These are phyloP conservation scores for Monosporozyma yasuniensis DNA, from an alignment of 805 yeast species.

Conservation along the genomic window DNA sequence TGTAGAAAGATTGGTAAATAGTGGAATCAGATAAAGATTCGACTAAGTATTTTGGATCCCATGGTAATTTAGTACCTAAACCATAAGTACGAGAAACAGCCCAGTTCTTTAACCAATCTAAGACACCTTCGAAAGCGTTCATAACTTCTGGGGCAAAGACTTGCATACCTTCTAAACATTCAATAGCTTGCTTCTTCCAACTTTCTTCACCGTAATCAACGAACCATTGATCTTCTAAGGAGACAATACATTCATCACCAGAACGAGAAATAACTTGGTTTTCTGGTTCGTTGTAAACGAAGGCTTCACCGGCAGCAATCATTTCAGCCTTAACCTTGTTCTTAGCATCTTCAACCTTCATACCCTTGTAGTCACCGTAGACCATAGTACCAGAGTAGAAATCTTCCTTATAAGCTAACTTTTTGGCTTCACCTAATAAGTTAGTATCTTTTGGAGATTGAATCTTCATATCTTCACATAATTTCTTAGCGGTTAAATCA, in stretches of 20 bases:
- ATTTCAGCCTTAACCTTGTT: conserved; percentile 76
- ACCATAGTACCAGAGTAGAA: conserved; percentile 81
- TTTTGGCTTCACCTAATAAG: conserved; percentile 86
- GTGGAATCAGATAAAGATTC: conserved; percentile 96
- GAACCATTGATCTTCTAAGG: conserved; percentile 98
- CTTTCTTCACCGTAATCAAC: conserved; percentile 90
- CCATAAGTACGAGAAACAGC: conserved; percentile 96
- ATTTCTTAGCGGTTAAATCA: conserved; percentile 71
- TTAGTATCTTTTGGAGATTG: conserved; percentile 88
- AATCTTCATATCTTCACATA: conserved; percentile 82
- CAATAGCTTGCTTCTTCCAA: conserved; percentile 79
- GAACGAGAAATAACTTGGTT: conserved; percentile 83
- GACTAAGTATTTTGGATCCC: conserved; percentile 90
- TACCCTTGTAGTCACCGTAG: conserved; percentile 77
- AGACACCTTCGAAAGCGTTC: conserved; percentile 86
- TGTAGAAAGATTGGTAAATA: conserved; percentile 88
- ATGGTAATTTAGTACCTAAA: conserved; percentile 87
- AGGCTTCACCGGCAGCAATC: conserved; percentile 68
- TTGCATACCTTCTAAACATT: conserved; percentile 67
- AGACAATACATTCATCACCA: conserved; percentile 93
- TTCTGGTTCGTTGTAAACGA: conserved; percentile 93
- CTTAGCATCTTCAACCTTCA: conserved; percentile 85
- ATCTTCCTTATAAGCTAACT: conserved; percentile 92
- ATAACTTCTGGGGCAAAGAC: conserved; percentile 75
- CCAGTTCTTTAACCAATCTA: conserved; percentile 97